A percentile compares a stretch with the other conserved stretches of the same genome.
Conservation (phyloP, 768 basidiomycete species). For the Trametes villosa region DNA sequence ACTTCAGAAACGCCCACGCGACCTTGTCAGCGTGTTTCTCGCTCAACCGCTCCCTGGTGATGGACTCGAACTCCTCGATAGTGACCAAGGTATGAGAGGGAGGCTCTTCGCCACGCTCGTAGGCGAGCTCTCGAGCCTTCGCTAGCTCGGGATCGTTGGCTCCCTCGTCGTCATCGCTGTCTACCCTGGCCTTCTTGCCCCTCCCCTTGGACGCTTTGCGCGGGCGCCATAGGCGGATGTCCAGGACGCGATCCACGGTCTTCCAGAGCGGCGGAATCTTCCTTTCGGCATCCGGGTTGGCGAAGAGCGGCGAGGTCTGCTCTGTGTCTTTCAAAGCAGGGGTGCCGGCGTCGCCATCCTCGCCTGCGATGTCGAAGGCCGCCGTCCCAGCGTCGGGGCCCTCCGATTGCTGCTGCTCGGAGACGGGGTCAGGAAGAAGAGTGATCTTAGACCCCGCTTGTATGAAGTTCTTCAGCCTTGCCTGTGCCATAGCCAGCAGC, state of each 20-base stretch:
- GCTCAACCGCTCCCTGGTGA: conserved; percentile 45
- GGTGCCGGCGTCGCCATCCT: conserved; percentile 23
- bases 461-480: conserved; percentile 80
- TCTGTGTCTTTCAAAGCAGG: conserved; percentile 10
- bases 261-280: conserved; percentile 83
- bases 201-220: conserved; percentile 33
- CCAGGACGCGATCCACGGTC: conserved; percentile 90
- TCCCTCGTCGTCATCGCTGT: conserved; percentile 33
- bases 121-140: conserved; percentile 43
- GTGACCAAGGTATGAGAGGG: conserved; percentile 56
- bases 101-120: conserved; percentile 68
- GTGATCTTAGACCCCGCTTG: conserved; percentile 67
- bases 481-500: conserved; percentile 69
- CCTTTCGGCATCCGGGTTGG: conserved; percentile 71
- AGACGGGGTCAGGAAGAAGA: conserved; percentile 54
- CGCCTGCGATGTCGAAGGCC: conserved; percentile 46
- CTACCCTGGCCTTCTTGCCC: conserved; percentile 34
- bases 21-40: conserved; percentile 61
- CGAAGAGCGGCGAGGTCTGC: conserved; percentile 34
- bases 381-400: conserved; percentile 23
- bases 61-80: conserved; percentile 63
- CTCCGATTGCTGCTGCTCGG: conserved; percentile 40
- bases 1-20: conserved; percentile 88
- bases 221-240: conserved; percentile 70
- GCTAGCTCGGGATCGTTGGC: conserved; percentile 37